phyloP scores from a whole-genome alignment of 2,329 filamentous ascomycete genomes.

The Colletotrichum noveboracense region DNA sequence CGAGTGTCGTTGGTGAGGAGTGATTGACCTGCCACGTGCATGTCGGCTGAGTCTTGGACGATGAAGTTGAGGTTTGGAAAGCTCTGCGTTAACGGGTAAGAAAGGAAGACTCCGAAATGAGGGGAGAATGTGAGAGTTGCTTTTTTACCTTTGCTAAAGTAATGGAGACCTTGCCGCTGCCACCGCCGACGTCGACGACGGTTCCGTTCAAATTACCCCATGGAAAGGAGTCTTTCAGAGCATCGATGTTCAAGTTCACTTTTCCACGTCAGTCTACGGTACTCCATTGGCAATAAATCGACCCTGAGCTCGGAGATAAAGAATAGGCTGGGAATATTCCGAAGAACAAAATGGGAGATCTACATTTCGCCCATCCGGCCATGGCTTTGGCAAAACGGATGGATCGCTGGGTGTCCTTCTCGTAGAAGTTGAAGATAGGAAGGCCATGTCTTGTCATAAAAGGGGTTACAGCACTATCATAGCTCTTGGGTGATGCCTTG shows the following conservation, averaged over 20 bases:
- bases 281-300: too few species aligned
- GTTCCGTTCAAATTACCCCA: constrained; percentile 24
- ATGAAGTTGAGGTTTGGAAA: constrained; percentile 28
- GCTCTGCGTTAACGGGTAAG: not conserved
- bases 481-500: not conserved
- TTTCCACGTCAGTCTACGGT: not conserved
- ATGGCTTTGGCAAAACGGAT: constrained; percentile 23
- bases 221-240: constrained; percentile 22
- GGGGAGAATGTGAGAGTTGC: not conserved
- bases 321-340: too few species aligned
- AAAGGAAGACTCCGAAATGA: not conserved
- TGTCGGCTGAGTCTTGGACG: constrained; percentile 27
- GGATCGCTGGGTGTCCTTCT: constrained; percentile 7
- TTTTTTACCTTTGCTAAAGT: not conserved
- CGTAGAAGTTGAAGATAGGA: constrained; percentile 23
- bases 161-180: constrained; percentile 24
- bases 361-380: constrained; percentile 6
- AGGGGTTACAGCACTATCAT: not conserved
- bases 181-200: constrained; percentile 31
- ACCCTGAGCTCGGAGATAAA: too few species aligned
- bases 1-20: constrained; percentile 6
- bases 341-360: not conserved
- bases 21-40: constrained; percentile 24
- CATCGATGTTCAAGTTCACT: constrained; percentile 15
- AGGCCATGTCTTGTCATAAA: not conserved